Evolutionary conservation across 768 basidiomycete species (phyloP).

Genomic region (Coprinellus micaceus): DNA sequence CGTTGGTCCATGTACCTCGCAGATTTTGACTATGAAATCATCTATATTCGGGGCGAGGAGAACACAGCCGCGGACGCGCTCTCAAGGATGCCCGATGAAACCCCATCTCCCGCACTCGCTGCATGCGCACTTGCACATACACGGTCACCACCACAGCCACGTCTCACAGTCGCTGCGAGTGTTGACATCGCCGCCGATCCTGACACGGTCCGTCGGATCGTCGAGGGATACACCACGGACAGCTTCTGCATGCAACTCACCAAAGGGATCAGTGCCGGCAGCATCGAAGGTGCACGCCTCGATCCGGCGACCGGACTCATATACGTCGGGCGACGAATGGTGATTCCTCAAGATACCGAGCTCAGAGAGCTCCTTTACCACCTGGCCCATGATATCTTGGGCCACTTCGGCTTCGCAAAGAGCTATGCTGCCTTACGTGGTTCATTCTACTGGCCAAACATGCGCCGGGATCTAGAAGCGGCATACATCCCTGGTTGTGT

Average conservation of each 20-base stretch:
- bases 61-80: constrained; percentile 36
- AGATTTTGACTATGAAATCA: constrained; percentile 30
- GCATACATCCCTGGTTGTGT: constrained; percentile 31
- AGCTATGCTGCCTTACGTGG: constrained; percentile 18
- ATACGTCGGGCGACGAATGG: constrained; percentile 19
- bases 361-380: constrained; percentile 20
- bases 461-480: constrained; percentile 28
- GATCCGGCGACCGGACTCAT: constrained; percentile 14
- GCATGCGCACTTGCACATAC: not conserved
- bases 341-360: constrained; percentile 22
- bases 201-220: not conserved
- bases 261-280: not conserved
- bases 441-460: constrained; percentile 33
- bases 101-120: not conserved
- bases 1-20: constrained; percentile 31
- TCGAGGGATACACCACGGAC: not conserved
- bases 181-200: not conserved
- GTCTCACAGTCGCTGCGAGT: not conserved
- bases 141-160: not conserved
- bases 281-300: not conserved
- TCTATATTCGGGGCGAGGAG: constrained; percentile 30
- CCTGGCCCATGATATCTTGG: constrained; percentile 25
- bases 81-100: constrained; percentile 15
- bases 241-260: constrained; percentile 1
- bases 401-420: constrained; percentile 36